Base-by-base conservation (phyloP, 345 rosid genomes). In the Syzygium aqueum region DNA sequence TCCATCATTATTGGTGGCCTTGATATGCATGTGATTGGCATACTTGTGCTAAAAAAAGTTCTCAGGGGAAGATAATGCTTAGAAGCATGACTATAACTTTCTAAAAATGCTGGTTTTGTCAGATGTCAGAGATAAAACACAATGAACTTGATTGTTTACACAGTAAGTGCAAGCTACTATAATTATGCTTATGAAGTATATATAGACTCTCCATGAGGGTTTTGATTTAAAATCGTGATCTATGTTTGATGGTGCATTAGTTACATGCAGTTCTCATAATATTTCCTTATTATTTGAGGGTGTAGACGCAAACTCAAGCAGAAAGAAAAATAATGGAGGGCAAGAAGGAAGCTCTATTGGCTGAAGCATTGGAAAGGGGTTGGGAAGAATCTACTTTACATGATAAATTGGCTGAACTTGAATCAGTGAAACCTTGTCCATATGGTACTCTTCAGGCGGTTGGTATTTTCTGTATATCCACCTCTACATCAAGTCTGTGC, bases 291-390 rank as follows among this genome's bases (percentile, higher is more conserved):
- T 51, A 65, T 87, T 77, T 88, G 65, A 53, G 53, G 88, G 77
- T 90, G 84, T 86, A 94, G 95, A 94, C 97, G 50, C 95, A 94
- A 10, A 93, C 95, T 33, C 95, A 94, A 92, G 97, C 97, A 85
- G 95, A 94, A 90, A 94, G 91, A 86, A 94, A 93, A 87, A 93
- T 94, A 33, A 86, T 88, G 91, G 95, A 93, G 88, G 90, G 87
- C 84, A 94, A 89, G 90, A 94, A 87, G 91, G 93, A 91, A 86
- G 94, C 94, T 87, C 88, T 94, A 77, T 52, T 93, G 90, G 90
- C 73, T 88, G 93, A 92, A 87, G 94, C 90, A 87, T 90, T 90
- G 65, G 92, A 91, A 89, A 89, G 88, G 83, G 82, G 89, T 84
- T 88, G 90, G 86, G 63, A 25, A 43, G 90, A 84, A 88, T 85